Evolutionary conservation across 176 grass and related monocot species (phyloP).

Genomic region (Musa schizocarpa): DNA sequence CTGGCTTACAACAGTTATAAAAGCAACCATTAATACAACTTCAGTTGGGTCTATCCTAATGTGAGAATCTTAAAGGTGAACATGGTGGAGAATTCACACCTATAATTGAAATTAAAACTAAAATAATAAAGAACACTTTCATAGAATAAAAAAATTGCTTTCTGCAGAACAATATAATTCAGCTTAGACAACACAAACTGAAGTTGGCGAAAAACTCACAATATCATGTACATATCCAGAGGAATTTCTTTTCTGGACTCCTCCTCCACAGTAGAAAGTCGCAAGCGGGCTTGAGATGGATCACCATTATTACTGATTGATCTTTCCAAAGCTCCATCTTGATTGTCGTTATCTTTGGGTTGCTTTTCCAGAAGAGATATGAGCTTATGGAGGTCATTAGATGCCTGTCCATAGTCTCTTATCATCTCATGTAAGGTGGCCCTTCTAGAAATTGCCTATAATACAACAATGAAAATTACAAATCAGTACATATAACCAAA

Average conservation of each 20-base stretch:
- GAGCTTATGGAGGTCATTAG: conserved; percentile 57
- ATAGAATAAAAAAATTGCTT: not conserved
- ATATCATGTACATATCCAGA: conserved; percentile 71
- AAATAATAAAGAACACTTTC: no score
- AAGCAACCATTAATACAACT: not conserved
- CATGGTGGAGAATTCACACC: not conserved
- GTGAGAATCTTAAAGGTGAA: not conserved
- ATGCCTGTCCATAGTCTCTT: conserved; percentile 62
- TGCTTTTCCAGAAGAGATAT: conserved; percentile 81
- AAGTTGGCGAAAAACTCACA: conserved; percentile 39
- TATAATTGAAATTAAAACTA: not conserved
- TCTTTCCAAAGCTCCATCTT: conserved; percentile 26
- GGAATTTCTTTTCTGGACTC: conserved; percentile 46
- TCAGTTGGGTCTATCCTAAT: not conserved
- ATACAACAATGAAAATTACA: conserved; percentile 3
- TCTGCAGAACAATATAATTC: not conserved
- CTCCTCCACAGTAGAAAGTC: conserved; percentile 51
- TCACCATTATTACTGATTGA: conserved; percentile 27
- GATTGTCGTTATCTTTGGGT: conserved; percentile 39
- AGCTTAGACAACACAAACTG: not conserved
- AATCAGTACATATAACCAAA: not conserved
- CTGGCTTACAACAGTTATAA: not conserved
- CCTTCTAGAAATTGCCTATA: conserved; percentile 88
- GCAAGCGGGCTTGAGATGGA: conserved; percentile 41
- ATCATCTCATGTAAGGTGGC: conserved; percentile 70